Base-by-base conservation (phyloP, 2,329 filamentous ascomycete genomes). In the Ceratocystis alfenasii region DNA sequence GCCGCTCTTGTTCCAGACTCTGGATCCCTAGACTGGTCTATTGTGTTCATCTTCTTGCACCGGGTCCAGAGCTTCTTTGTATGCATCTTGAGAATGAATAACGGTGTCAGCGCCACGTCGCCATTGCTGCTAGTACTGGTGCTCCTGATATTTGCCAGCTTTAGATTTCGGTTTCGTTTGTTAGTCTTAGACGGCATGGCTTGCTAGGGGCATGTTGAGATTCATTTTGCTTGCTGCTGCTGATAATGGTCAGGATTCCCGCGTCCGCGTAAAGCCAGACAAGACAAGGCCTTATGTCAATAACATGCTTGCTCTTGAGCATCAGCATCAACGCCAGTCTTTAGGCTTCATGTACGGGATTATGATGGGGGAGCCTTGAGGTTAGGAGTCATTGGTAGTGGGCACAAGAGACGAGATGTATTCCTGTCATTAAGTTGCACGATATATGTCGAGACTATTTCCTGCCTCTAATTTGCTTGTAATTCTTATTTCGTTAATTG, bases 251-350 rank as follows among this genome's bases (percentile, higher is more conserved):
- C 33, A 33, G 6, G 7, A 33, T 17, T 53, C 62, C 4, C 25
- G 44, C 8, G 36, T 55, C 46, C 30, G 55, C 5, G 46, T 50
- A 22, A 41, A 64, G 46, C 30, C 28, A 12, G 33, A 12, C 33
- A 12, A 64, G 46, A 12, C 33, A 12, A 64, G 46, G 2, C 28
- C 33, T 5, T 8, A 1, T 44, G 45, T 33, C 62, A 63, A 57
- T 64, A 20, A 12, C 46, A 8, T 22, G n/a, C 22, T 64, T 64
- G 63, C 50, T 20, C 7, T 25, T 45, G 5, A 59, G 63, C 46
- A 64, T 53, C 6, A 64, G 50, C 20, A 64, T 41, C 33, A 36
- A 53, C 20, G 5, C 44, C 36, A 3, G 44, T 36, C 22, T 64
- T n/a, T 5, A n/a, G 20, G 6, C 44, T 50, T 59, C 45, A 53